Conservation (phyloP, 2,329 filamentous ascomycete species). For the Ascochyta lentis region DNA sequence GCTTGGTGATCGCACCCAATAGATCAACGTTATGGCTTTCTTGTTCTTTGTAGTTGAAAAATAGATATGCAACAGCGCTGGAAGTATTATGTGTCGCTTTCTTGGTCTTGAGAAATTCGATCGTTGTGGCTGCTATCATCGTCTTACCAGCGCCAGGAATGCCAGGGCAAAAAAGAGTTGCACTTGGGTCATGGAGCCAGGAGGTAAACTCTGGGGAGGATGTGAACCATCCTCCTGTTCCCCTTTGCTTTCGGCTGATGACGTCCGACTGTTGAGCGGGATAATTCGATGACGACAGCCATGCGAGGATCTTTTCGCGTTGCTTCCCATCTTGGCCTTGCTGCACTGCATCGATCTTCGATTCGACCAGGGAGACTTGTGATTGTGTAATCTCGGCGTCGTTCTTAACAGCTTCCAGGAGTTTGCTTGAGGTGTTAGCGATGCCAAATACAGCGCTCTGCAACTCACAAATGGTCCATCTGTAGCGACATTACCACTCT, state of each 20-base stretch:
- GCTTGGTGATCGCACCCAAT: constrained; percentile 42
- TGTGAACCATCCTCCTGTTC: constrained; percentile 33
- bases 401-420: constrained; percentile 6
- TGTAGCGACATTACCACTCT: constrained; percentile 26
- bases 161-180: constrained; percentile 34
- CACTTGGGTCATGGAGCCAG: constrained; percentile 18
- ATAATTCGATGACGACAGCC: constrained; percentile 18
- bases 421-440: constrained; percentile 16
- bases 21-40: constrained; percentile 35
- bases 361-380: not conserved
- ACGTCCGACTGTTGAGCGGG: constrained; percentile 18
- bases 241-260: constrained; percentile 11
- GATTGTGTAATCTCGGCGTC: not conserved
- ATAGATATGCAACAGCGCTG: constrained; percentile 39
- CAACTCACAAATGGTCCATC: constrained; percentile 31
- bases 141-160: constrained; percentile 41
- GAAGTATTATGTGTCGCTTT: not conserved
- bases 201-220: constrained; percentile 6
- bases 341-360: not conserved
- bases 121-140: constrained; percentile 32
- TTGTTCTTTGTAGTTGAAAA: constrained; percentile 40
- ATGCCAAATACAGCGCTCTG: not conserved
- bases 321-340: not conserved
- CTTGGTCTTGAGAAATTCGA: constrained; percentile 19
- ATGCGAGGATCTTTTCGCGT: constrained; percentile 7